Base-by-base conservation (phyloP, 352 stramenopile genomes). In the Globisporangium cederbergense region DNA sequence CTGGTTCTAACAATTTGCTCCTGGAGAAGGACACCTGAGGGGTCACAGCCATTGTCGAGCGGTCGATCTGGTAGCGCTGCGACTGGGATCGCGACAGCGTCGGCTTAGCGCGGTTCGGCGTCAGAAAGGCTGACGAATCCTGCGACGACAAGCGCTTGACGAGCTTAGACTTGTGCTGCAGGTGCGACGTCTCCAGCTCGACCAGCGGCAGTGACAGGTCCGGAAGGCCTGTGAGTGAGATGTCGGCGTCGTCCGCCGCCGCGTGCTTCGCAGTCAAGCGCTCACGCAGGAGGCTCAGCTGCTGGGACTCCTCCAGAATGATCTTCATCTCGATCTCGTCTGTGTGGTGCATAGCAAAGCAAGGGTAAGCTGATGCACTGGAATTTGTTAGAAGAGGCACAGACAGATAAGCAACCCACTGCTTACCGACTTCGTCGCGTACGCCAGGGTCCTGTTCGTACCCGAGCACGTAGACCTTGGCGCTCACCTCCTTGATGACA, bases 251-350 rank as follows among this genome's bases (percentile, higher is more conserved):
- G 18, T 66, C 58, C 4, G 43, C 25, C 14, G 18, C 13, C 2
- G 42, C 6, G n/a, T n/a, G 57, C 32, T 55, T 69, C 11, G 51
- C 10, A 3, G 57, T 49, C 49, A 65, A 40, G 11, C 56, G 64
- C 50, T 86, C 70, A 18, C 71, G 78, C n/a, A 79, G 58, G 22
- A 67, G 62, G 46, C 66, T 79, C 10, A 90, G 67, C 2, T 75
- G 79, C 16, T 79, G 66, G 1, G 81, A 90, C 38, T 90, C 83
- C 50, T 90, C 78, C 30, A 90, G 62, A 30, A 91, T 78, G 38
- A 90, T 91, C 55, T 82, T 83, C 83, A 91, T 90, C 58, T 91
- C 83, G 40, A 91, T 90, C 50, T 88, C 82, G 45, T 85, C 82
- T 85, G 52, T 0, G 6, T 6, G 7, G n/a, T 11, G 20, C 61